phyloP scores from a whole-genome alignment of 345 rosid species.

The Alliaria petiolata region DNA sequence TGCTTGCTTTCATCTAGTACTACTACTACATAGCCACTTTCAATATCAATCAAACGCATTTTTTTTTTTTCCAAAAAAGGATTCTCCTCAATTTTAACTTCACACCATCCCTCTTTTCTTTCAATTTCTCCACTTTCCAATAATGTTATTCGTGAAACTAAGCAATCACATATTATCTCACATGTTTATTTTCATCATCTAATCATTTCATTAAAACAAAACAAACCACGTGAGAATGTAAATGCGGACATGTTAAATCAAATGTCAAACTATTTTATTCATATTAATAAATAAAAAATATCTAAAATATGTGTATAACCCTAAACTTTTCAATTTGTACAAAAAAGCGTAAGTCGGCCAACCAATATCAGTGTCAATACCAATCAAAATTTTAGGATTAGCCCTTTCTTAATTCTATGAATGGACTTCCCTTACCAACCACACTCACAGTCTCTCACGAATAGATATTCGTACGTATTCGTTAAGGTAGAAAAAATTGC shows the following conservation, averaged over 20 bases:
- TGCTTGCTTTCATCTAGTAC: constrained; percentile 11
- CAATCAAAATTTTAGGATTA: no score
- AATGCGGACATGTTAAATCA: neutral
- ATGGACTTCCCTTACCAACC: neutral
- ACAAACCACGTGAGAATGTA: neutral
- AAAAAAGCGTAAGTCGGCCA: no score
- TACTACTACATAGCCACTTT: constrained; percentile 10
- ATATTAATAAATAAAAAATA: no score
- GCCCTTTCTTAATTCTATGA: neutral
- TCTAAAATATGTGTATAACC: neutral
- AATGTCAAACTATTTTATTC: no score
- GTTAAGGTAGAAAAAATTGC: no score
- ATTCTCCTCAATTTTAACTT: constrained; percentile 13
- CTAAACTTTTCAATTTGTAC: neutral
- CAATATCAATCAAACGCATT: constrained; percentile 22
- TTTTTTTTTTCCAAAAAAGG: neutral
- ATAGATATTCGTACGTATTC: no score
- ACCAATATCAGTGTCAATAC: no score
- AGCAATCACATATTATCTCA: neutral
- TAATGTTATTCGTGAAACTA: neutral
- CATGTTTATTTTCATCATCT: neutral
- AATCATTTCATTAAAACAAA: neutral
- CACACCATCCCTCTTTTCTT: constrained; percentile 13
- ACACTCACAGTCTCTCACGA: neutral
- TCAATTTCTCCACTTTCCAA: neutral